Conservation (phyloP, 2,329 filamentous ascomycete genomes). For the Pseudocercospora eumusae region DNA sequence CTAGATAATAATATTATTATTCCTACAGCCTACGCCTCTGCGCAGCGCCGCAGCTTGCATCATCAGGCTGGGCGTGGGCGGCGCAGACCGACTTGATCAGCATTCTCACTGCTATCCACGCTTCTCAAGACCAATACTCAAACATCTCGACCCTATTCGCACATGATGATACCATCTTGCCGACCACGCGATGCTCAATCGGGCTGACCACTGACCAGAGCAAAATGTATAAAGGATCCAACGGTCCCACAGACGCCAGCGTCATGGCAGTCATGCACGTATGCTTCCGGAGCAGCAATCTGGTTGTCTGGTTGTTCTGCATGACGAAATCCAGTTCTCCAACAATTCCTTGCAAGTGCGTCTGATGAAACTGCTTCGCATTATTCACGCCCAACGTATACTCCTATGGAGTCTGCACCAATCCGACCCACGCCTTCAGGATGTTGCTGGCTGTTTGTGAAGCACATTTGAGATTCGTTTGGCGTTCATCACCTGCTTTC, state of each 20-base stretch:
- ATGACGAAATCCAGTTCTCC: not conserved
- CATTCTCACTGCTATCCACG: not conserved
- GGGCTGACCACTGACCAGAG: not conserved
- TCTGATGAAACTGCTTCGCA: not conserved
- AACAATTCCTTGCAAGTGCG: not conserved
- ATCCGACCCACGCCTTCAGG: not conserved
- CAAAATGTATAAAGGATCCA: not conserved
- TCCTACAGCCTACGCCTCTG: not conserved
- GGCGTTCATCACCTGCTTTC: constrained; percentile 5
- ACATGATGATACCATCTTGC: not conserved
- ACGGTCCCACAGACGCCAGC: not conserved
- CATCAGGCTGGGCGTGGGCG: not conserved
- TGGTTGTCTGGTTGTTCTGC: constrained; percentile 8
- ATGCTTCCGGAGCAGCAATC: not conserved
- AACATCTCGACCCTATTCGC: not conserved
- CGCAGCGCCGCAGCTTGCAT: not conserved
- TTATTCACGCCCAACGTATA: not conserved
- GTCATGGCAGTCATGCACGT: not conserved
- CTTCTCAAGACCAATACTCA: not conserved
- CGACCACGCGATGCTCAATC: constrained; percentile 1
- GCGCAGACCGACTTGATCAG: not conserved
- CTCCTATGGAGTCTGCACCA: no score
- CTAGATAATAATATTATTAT: no score
- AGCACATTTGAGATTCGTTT: constrained; percentile 4
- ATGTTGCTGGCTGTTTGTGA: not conserved